Evolutionary conservation across 306 rosid species (phyloP).

Genomic region (Cucumis sativus): Cucumber_9930_V3 NC_026655.2:30699501-30700000

Average conservation of each 20-base stretch:
- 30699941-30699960: conserved; percentile 70
- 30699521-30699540: conserved; percentile 61
- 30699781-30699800: conserved; percentile 94
- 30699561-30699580: conserved; percentile 99
- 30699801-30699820: conserved; percentile 96
- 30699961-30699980: conserved; percentile 84
- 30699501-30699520: conserved; percentile 77
- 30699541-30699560: conserved; percentile 90
- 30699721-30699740: conserved; percentile 97
- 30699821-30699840: conserved; percentile 92
- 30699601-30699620: conserved; percentile 89
- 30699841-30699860: conserved; percentile 99
- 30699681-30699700: conserved; percentile 97
- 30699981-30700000: conserved; percentile 87
- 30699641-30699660: conserved; percentile 76
- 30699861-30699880: conserved; percentile 87
- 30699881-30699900: conserved; percentile 82
- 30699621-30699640: conserved; percentile 75
- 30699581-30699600: conserved; percentile 95
- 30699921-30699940: conserved; percentile 59
- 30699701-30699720: conserved; percentile 66
- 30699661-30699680: conserved; percentile 99
- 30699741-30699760: conserved; percentile 89
- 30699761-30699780: conserved; percentile 91
- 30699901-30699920: conserved; percentile 91